Evolutionary conservation across 352 stramenopile species (phyloP), one percentile per base, ranked within the genome.

Genomic region (Phytophthora constricta): DNA sequence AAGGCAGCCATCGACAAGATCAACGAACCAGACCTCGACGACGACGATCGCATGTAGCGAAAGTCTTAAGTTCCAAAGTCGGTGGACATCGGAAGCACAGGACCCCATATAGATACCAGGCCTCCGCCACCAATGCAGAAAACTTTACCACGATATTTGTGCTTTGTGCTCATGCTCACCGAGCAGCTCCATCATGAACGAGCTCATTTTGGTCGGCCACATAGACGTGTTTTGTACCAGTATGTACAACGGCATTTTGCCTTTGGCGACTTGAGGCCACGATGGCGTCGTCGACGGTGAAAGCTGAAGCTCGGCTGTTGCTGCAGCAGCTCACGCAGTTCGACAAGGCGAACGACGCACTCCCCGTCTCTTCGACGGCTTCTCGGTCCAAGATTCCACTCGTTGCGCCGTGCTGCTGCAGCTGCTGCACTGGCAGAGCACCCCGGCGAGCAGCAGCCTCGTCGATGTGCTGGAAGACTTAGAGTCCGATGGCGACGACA

Each of bases 1-100:
- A 98, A 98, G 72, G 77, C 87, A 25, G 95, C 96, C 27, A 98
- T 99, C 58, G 96, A 99, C 69, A 90, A 92, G 64, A 89, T 95
- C 69, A 86, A 93, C 63, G 85, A 93, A 46, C 67, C 81, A 7
- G 83, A 91, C 28, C 62, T 81, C 39, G 77, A 87, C 46, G 77
- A 86, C 61, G 74, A 86, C 49, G 79, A 86, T 45, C 73, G 55
- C 17, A 70, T 86, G 61, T 88, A 85, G 72, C 20, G 27, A 43
- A 25, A n/a, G n/a, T 13, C 34, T 16, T 13, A 42, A 50, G 9
- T 37, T n/a, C 37, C 13, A 42, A 33, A 33, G 5, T 27, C 17
- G 20, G 34, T 53, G 59, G 26, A 42, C 48, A 27, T 23, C 27
- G 34, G 19, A 33, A 58, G 22, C 31, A 55, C 19, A 19, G 25